Base-by-base conservation (phyloP, 768 basidiomycete genomes). In the Hygrocybe punicea region DNA sequence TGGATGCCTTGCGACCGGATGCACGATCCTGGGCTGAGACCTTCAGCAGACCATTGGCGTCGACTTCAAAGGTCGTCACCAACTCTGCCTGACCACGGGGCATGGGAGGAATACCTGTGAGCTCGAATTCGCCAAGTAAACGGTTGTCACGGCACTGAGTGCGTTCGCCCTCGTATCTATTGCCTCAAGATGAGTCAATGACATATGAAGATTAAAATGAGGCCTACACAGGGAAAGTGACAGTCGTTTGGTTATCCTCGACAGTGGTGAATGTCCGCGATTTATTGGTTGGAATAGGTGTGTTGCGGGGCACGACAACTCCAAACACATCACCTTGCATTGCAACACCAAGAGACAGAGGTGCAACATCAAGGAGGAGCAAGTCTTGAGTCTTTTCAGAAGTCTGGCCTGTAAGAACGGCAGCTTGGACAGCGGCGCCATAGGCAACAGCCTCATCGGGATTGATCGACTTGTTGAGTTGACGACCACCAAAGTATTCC, bases 251-350 rank as follows among this genome's bases (percentile, higher is more conserved):
- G 83, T 98, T 99, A 83, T 99, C 97, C 84, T 99, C 97, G 62
- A 99, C 97, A 54, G 97, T 99, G 65, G 97, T 99, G 84, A 99
- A 99, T 51, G 91, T 91, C 70, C 97, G 84, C 37, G 93, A 95
- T 81, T 98, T 99, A 86, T 95, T 98, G 72, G 96, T 94, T 56
- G 97, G 97, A 75, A 99, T 98, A 67, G 96, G 93, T 63, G 97
- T 98, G 83, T 99, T 99, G 67, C 97, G 91, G 70, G 96, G 96
- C 67, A 99, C 94, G 69, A 99, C 97, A 61, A 98, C 90, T 81
- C 97, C 97, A 75, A 99, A 99, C 72, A 99, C 92, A 72, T 99
- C 97, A 70, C 97, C 97, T 76, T 99, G 97, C 97, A 99, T 99
- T 74, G 97, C 97, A 65, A 99, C 97, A 87, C 96, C 96, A 59